These are phyloP conservation scores for Cutaneotrichosporon curvatum DNA, from an alignment of 1,284 basidiomycete genomes.

Conservation along the genomic window DNA sequence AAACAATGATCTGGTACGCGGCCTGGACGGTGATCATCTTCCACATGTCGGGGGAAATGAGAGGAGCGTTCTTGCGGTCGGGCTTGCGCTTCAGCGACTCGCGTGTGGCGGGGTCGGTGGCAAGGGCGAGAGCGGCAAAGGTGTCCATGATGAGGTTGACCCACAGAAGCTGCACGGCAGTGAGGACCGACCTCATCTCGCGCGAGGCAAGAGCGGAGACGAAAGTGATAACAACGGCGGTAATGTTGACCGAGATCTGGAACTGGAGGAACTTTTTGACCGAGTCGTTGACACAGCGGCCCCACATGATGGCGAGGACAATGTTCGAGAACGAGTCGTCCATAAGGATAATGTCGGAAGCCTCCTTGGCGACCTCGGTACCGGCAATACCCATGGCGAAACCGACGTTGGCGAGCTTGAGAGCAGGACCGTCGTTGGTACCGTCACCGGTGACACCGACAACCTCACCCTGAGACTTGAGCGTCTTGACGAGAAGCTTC, in stretches of 20 bases:
- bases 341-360: slow-evolving; percentile 98
- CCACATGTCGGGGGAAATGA: slow-evolving; percentile 87
- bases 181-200: slow-evolving; percentile 73
- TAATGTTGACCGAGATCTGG: slow-evolving; percentile 94
- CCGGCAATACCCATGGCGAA: slow-evolving; percentile 99
- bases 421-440: slow-evolving; percentile 93
- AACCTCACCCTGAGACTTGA: slow-evolving; percentile 81
- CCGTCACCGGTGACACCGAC: slow-evolving; percentile 98
- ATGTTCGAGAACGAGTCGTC: slow-evolving; percentile 96
- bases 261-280: slow-evolving; percentile 98
- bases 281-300: slow-evolving; percentile 93
- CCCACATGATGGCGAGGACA: slow-evolving; percentile 97
- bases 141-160: slow-evolving; percentile 78
- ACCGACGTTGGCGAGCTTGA: slow-evolving; percentile 88
- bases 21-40: slow-evolving; percentile 93
- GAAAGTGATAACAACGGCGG: slow-evolving; percentile 90
- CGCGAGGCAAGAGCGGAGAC: slow-evolving; percentile 76
- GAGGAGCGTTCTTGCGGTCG: slow-evolving; percentile 74
- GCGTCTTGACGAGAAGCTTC: slow-evolving; percentile 80
- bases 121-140: slow-evolving; percentile 91
- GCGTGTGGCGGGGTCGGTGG: slow-evolving; percentile 86
- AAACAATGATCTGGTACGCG: slow-evolving; percentile 74
- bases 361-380: slow-evolving; percentile 98
- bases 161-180: slow-evolving; percentile 91
- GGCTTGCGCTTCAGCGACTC: slow-evolving; percentile 80